phyloP scores from a whole-genome alignment of 148 eudicot genomes.

The Tetragonia tetragonoides region DNA sequence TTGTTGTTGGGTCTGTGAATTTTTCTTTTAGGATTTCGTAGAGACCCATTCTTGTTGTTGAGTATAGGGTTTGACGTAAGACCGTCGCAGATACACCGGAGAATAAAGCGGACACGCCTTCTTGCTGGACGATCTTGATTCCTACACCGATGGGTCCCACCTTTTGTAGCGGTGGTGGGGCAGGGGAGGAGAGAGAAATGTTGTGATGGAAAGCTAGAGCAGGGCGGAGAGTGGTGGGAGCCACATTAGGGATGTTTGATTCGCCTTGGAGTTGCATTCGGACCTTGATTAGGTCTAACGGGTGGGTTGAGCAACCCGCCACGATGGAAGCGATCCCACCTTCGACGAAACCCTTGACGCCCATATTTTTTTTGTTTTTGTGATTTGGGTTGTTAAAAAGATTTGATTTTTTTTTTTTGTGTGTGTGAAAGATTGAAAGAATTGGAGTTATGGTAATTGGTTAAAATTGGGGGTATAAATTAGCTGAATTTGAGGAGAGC shows the following conservation, averaged over 20 bases:
- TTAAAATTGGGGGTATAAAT: too few species aligned
- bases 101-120: conserved; percentile 56
- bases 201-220: conserved; percentile 43
- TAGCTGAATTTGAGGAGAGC: too few species aligned
- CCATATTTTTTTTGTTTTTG: conserved; percentile 32
- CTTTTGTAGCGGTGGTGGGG: conserved; percentile 32
- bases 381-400: too few species aligned
- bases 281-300: conserved; percentile 65
- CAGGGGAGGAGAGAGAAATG: conserved; percentile 23
- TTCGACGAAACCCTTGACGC: conserved; percentile 65
- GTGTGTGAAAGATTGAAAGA: not conserved
- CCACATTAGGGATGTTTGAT: conserved; percentile 16
- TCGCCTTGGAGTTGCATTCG: conserved; percentile 82
- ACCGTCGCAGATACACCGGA: conserved; percentile 88
- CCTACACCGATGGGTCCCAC: conserved; percentile 57
- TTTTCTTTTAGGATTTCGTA: conserved; percentile 62
- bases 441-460: not conserved
- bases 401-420: not conserved
- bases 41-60: conserved; percentile 88
- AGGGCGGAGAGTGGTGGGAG: conserved; percentile 43
- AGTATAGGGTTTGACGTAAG: conserved; percentile 72
- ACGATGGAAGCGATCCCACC: conserved; percentile 71
- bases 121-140: conserved; percentile 44
- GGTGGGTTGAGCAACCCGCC: conserved; percentile 68
- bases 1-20: conserved; percentile 62